A percentile compares a stretch with the other conserved stretches of the same genome.
Conservation (phyloP, 768 basidiomycete species). For the Lyophyllum shimeji region DNA sequence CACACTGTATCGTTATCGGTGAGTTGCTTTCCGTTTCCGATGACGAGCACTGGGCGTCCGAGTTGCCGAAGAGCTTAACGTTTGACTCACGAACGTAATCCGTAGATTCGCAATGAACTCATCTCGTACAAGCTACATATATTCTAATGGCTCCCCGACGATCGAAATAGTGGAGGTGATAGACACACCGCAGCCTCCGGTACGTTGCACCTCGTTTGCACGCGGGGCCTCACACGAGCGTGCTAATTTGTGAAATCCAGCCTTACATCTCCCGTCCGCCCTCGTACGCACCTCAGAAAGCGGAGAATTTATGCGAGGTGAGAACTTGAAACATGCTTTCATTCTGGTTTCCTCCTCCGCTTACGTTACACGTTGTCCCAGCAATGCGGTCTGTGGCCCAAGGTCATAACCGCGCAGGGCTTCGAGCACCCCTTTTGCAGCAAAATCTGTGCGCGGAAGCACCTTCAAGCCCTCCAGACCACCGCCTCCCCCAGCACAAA, state of each 20-base stretch:
- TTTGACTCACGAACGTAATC: too few species aligned
- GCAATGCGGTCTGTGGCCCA: slow-evolving; percentile 13
- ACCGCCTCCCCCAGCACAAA: not conserved
- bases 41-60: too few species aligned
- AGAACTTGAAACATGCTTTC: not conserved
- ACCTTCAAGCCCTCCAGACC: not conserved
- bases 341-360: not conserved
- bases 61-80: too few species aligned
- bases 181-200: not conserved
- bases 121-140: not conserved
- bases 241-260: not conserved
- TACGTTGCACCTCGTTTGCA: not conserved
- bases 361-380: not conserved
- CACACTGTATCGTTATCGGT: not conserved
- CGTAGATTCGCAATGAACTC: not conserved
- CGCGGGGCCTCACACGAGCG: not conserved
- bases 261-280: not conserved
- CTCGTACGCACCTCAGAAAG: not conserved
- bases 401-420: slow-evolving; percentile 7
- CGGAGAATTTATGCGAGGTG: not conserved
- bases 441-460: slow-evolving; percentile 13
- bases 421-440: slow-evolving; percentile 16
- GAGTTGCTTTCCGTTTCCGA: not conserved
- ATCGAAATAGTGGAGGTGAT: not conserved
- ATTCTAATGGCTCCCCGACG: not conserved